Evolutionary conservation across 1,139 yeast genomes (phyloP), one percentile per base, ranked within the genome.

Genomic region (Hyphopichia fennica): DNA sequence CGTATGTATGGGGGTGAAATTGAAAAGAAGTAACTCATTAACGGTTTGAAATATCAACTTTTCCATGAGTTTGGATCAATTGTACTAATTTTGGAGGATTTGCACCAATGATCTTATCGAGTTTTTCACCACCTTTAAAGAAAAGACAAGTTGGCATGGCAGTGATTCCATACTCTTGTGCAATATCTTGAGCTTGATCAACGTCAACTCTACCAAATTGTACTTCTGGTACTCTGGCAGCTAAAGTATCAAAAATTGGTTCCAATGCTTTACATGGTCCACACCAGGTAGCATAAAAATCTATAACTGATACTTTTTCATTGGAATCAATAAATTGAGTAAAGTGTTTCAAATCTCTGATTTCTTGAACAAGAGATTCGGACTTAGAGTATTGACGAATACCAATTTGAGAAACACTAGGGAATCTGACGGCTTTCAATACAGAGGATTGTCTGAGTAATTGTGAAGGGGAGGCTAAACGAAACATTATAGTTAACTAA

Each of bases 201-300:
- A 66, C 71, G 42, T 67, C 70, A 14, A 65, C 70, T 48, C 72
- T 59, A 16, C 65, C 69, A 46, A 71, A 71, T 40, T 60, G 56
- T 3, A 67, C 74, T 43, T 64, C 67, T 41, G 70, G 79, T 53
- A 48, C 67, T 64, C 54, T 60, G 42, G 60, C 63, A 15, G 74
- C 63, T 50, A 70, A 59, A 33, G 53, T 52, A 25, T 57, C 64
- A 41, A 69, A 60, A n/a, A 69, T 57, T 4, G 76, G 77, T 38
- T 67, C 73, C 39, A 71, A 54, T 11, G 72, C 72, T 49, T 70
- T 71, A 45, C 77, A 71, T 9, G 77, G 77, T 2, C 75, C 76
- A 54, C 77, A 71, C 77, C 77, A 71, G 3, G 72, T 65, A 37
- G 77, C 76, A 51, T 69, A 68, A 48, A 70, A 71, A 46, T 71